Percentiles rank a stretch among this genome's conserved stretches.
These are phyloP conservation scores for Thraustochytrium striatum DNA, from an alignment of 352 stramenopile genomes.

Conservation along the genomic window DNA sequence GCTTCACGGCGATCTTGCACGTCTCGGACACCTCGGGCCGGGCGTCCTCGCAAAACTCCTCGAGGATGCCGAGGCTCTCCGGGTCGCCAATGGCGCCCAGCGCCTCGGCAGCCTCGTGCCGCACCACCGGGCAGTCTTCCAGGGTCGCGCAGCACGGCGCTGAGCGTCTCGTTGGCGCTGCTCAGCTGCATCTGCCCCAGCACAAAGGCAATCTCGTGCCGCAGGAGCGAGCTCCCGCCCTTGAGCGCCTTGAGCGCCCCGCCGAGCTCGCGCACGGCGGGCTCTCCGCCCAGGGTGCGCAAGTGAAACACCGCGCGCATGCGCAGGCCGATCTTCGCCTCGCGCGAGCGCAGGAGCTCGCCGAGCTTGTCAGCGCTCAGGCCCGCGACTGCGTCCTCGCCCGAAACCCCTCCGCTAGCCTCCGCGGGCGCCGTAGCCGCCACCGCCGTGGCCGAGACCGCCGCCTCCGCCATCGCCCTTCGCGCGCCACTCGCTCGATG, in stretches of 20 bases:
- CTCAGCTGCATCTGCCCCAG: slow-evolving; percentile 93
- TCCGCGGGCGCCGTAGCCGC: no score
- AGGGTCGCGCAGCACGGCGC: slow-evolving; percentile 72
- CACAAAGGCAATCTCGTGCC: slow-evolving; percentile 97
- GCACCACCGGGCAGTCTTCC: slow-evolving; percentile 82
- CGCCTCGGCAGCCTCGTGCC: slow-evolving; percentile 86
- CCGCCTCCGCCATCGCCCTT: no score
- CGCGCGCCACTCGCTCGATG: no score
- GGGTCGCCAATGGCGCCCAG: slow-evolving; percentile 88
- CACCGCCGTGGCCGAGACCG: no score
- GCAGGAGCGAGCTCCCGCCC: slow-evolving; percentile 84
- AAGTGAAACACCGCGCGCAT: slow-evolving; percentile 86
- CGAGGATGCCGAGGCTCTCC: slow-evolving; percentile 71
- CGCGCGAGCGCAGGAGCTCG: not conserved
- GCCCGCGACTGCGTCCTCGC: no score
- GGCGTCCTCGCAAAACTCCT: slow-evolving; percentile 71
- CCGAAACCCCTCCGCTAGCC: no score
- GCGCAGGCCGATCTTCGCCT: slow-evolving; percentile 54
- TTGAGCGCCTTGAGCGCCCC: slow-evolving; percentile 69
- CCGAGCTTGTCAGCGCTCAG: no score
- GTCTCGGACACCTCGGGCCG: slow-evolving; percentile 88
- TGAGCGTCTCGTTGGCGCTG: slow-evolving; percentile 68
- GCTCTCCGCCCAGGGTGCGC: slow-evolving; percentile 68
- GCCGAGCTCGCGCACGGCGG: slow-evolving; percentile 71
- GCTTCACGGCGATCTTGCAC: slow-evolving; percentile 81